Base-by-base conservation (phyloP, 257 asterid genomes). In the Solanum medicagineum region DNA sequence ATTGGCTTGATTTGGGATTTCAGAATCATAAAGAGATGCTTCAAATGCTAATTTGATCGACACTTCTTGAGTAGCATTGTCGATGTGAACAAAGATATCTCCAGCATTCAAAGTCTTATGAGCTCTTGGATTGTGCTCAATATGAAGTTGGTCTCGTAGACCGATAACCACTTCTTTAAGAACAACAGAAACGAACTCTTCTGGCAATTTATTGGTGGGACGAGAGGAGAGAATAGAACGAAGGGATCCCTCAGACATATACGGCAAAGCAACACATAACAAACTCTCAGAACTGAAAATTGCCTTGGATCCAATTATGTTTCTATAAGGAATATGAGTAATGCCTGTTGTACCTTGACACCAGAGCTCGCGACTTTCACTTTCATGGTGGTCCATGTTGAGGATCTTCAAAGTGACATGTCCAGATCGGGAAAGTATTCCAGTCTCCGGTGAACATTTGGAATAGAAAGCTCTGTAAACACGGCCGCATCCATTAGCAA, bases 61-160 rank as follows among this genome's bases (percentile, higher is more conserved):
- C 75, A 40, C 51, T 65, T 19, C 29, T 8, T 15, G 65, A 79
- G 24, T 24, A 69, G 9, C 24, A 24, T 51, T 22, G 10, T 10
- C 42, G 4, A 55, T 26, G 12, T 65, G 69, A 8, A 85, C 29
- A 74, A 80, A 87, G 54, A 87, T 36, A 55, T 65, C 85, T 7
- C 83, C 88, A 1, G 84, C 85, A 15, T 56, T 83, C 57, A 88
- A 54, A 42, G 70, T 81, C 10, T 60, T 24, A 62, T 85, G 90
- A 63, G 19, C 54, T 8, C 17, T 13, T 45, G 26, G 75, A 3
- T 44, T 14, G 8, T 20, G 5, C 55, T 85, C 83, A 54, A 88
- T 45, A 15, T 66, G 74, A 66, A 66, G 19, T 66, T 66, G 45
- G 14, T 66, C 74, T 66, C 74, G 40, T 53, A 80, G 8, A 80